Evolutionary conservation across 192 early-diverging fungal species (phyloP), one percentile per base, ranked within the genome.

Genomic region (Coemansia sp.): DNA sequence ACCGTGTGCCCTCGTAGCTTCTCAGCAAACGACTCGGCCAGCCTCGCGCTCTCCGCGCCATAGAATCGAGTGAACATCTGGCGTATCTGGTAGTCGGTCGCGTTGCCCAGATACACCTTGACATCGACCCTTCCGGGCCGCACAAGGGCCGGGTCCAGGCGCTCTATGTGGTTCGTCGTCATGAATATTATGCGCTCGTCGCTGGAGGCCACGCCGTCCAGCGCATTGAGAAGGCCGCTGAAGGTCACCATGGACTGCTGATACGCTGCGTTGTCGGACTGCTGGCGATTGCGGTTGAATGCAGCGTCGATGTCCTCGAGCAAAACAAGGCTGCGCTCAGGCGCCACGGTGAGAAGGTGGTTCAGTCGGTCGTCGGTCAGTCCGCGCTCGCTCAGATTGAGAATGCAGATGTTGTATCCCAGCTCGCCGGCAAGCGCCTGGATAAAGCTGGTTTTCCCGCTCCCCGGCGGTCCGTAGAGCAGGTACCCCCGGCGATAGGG

Each of bases 391-490:
- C 83, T 85, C 49, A 96, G 65, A 71, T 94, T 96, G 39, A 93
- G 75, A 48, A 94, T 88, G 68, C 91, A 94, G 25, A 95, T 91
- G 61, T 93, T 91, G 75, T 91, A 92, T 58, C 89, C 86, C n/a
- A 94, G 74, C 47, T 91, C 84, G 47, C 90, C 90, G 34, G 94
- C 94, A 30, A 96, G 70, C 19, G 94, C 93, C 70, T 92, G 90
- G 62, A 95, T 94, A 68, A 92, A 94, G 69, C 88, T 91, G n/a
- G 90, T 91, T 70, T 96, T 96, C 25, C 94, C 94, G 34, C 87
- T 90, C 28, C 94, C 94, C 0, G 94, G 94, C 27, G 90, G 90
- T 11, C 94, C 94, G 68, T 92, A 87, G 6, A 96, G 74, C 36
- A 96, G 65, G 56, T 94, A 95, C 1, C 93, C 92, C 27, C 93